These are phyloP conservation scores for Carex pumila DNA, from an alignment of 176 grass and related monocot genomes.

Conservation along the genomic window DNA sequence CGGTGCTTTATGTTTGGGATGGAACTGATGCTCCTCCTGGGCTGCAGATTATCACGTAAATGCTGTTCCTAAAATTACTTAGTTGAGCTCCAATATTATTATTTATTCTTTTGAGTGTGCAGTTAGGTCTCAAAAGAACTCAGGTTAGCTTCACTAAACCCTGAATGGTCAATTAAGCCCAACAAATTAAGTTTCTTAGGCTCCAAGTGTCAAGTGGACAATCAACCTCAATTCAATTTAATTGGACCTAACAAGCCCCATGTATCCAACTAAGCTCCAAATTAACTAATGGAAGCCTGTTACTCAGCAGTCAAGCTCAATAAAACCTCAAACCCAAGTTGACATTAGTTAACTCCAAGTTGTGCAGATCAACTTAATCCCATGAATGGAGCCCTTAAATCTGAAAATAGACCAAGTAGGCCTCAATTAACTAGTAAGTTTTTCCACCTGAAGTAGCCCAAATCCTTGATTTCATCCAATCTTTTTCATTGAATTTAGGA, in stretches of 20 bases:
- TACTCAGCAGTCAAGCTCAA: neutral
- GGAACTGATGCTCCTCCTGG: constrained; percentile 68
- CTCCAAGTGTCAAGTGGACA: neutral
- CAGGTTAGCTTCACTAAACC: neutral
- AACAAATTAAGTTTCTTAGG: neutral
- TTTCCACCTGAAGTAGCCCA: neutral
- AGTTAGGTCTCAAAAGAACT: neutral
- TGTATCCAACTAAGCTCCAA: neutral
- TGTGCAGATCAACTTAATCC: neutral
- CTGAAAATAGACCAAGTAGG: neutral
- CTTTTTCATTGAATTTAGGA: constrained; percentile 23
- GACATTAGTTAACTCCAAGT: neutral
- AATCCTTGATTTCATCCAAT: constrained; percentile 12
- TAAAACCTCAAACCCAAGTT: neutral
- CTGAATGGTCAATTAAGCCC: neutral
- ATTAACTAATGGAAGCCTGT: neutral
- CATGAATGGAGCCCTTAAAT: neutral
- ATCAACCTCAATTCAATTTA: neutral
- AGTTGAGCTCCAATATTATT: neutral
- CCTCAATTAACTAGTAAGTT: neutral
- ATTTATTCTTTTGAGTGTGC: neutral
- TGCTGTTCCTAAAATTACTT: neutral
- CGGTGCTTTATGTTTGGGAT: constrained; percentile 85
- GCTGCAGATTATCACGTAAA: constrained; percentile 5
- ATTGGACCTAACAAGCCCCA: neutral